Evolutionary conservation across 2,329 filamentous ascomycete species (phyloP).

Genomic region (Fusarium staphyleae): DNA sequence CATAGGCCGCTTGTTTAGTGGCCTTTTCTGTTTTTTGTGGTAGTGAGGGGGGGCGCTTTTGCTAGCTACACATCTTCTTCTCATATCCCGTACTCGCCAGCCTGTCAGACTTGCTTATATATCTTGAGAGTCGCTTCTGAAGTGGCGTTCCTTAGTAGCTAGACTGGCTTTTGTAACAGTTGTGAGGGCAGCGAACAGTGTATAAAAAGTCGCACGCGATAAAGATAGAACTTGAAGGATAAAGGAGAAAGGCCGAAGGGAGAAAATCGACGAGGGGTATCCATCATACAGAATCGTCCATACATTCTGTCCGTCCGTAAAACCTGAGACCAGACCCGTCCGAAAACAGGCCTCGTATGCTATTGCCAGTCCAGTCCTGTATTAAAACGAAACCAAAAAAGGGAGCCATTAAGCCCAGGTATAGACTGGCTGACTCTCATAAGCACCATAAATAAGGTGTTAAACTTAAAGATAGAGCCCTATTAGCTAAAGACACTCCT

Average conservation of each 20-base stretch:
- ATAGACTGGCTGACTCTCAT: conserved; percentile 1
- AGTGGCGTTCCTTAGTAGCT: conserved; percentile 35
- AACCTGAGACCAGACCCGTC: conserved; percentile 39
- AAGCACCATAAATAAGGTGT: conserved; percentile 27
- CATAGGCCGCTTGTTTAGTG: background rate
- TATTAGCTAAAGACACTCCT: conserved; percentile 20
- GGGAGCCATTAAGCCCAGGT: background rate
- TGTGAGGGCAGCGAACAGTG: conserved; percentile 14
- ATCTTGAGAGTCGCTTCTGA: conserved; percentile 6
- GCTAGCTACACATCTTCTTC: conserved; percentile 15
- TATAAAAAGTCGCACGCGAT: conserved; percentile 32
- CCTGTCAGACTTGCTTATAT: conserved; percentile 10
- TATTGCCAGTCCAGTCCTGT: conserved; percentile 52
- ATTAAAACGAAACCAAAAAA: conserved; percentile 41
- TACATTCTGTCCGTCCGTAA: conserved; percentile 52
- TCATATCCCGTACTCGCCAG: conserved; percentile 17
- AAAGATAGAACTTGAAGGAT: conserved; percentile 32
- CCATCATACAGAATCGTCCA: conserved; percentile 55
- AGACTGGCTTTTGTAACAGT: conserved; percentile 31
- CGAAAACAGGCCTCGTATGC: conserved; percentile 40
- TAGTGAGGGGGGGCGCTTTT: conserved; percentile 11
- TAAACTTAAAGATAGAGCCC: conserved; percentile 20
- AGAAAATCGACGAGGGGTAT: conserved; percentile 50
- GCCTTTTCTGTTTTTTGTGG: background rate
- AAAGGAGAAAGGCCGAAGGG: conserved; percentile 34